These are phyloP conservation scores for Hypoxylon rickii DNA, from an alignment of 495 filamentous ascomycete species.

Conservation along the genomic window DNA sequence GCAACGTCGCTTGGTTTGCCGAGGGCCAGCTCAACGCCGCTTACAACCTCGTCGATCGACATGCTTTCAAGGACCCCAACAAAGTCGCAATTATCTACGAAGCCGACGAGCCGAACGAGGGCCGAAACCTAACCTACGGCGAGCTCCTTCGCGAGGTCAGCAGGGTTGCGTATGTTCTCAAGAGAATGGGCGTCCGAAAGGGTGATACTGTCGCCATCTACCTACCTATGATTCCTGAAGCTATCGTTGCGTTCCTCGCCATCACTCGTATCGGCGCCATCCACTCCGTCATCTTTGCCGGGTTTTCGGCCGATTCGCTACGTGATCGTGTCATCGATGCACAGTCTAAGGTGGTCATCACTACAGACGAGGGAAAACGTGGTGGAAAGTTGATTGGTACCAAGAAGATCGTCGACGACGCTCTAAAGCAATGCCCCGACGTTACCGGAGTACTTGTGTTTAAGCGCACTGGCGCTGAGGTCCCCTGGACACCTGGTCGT, in stretches of 20 bases:
- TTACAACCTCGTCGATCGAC: constrained; percentile 97
- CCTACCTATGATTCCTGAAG: constrained; percentile 98
- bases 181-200: constrained; percentile 94
- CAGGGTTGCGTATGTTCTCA: constrained; percentile 80
- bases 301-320: constrained; percentile 96
- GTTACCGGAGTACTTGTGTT: constrained; percentile 85
- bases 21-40: constrained; percentile 93
- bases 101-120: constrained; percentile 87
- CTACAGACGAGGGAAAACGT: constrained; percentile 95
- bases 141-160: constrained; percentile 94
- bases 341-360: constrained; percentile 89
- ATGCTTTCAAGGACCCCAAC: constrained; percentile 90
- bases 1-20: constrained; percentile 92
- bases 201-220: constrained; percentile 98
- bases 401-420: constrained; percentile 99
- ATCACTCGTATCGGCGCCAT: constrained; percentile 92
- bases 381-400: constrained; percentile 97
- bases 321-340: constrained; percentile 95
- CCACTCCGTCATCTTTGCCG: constrained; percentile 98
- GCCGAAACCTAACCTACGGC: constrained; percentile 87
- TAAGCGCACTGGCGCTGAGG: constrained; percentile 93
- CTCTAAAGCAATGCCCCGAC: constrained; percentile 94
- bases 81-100: constrained; percentile 98
- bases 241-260: constrained; percentile 87
- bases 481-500: constrained; percentile 85